Evolutionary conservation across 2,329 filamentous ascomycete species (phyloP), one percentile per base, ranked within the genome.

Genomic region (Xylariomycetidae sp.): DNA sequence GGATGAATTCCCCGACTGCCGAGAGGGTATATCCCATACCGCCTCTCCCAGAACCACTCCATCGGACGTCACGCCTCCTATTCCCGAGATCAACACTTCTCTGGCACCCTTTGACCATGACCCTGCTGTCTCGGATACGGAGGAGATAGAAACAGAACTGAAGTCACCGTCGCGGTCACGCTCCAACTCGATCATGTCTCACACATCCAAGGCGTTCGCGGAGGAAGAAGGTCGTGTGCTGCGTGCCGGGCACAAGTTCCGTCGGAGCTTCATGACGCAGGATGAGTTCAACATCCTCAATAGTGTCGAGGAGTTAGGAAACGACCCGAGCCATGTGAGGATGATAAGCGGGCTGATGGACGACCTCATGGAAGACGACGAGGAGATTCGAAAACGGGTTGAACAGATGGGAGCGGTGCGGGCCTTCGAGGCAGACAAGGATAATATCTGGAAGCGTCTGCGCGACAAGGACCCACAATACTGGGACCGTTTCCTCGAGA

Each of bases 1-100:
- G 58, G 85, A 94, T 55, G 90, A 96, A 59, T 96, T 88, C 50
- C 92, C 92, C 0, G 90, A 96, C 54, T 93, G 85, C 1, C 79
- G 86, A 22, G 67, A 66, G 35, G 48, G 49, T 10, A n/a, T n/a
- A n/a, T n/a, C n/a, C n/a, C n/a, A n/a, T n/a, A 44, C 54, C 22
- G 51, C 50, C 14, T 40, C 50, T 4, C 55, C 52, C 2, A 37
- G 48, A n/a, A 44, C 47, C n/a, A 29, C 43, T 6, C 44, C 50
- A 2, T 48, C 50, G 25, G 37, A 31, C 25, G 50, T 40, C 38
- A 48, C 48, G 35, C 45, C 40, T 19, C 26, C 41, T 7, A 35
- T 25, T 7, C 43, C 43, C 5, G 47, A 54, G 31, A 39, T 46
- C 3, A 40, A 47, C 22, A 48, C 44, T 2, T 59, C 58, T 4